Base-by-base conservation (phyloP, 179 eudicot genomes). In the Gypsophila paniculata region DNA sequence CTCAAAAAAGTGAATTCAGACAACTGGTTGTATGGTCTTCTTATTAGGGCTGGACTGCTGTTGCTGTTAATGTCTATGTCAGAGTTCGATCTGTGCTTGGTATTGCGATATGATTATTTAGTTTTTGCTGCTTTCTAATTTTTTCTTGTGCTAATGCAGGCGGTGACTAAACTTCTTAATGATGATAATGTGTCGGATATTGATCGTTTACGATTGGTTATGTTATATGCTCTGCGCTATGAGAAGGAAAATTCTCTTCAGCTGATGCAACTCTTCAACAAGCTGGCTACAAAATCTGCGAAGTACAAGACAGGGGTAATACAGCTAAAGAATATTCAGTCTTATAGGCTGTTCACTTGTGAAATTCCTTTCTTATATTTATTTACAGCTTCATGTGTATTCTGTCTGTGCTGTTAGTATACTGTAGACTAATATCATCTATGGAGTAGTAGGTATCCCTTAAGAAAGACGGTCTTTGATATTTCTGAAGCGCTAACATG, bases 251-350 rank as follows among this genome's bases (percentile, higher is more conserved):
- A 91, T 72, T 96, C 97, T 25, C 87, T 91, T 75, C 91, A 89
- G 79, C 75, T 91, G 75, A 91, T 91, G 97, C 97, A 91, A 81
- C 85, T 91, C 70, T 88, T 91, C 79, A 91, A 91, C 75, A 91
- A 88, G 82, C 80, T 91, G 81, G 87, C 97, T 49, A 79, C 97
- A n/a, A 83, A 83, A 58, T 88, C 93, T 79, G 86, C 97, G 14
- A 90, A 88, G 81, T 90, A 91, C 81, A 91, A 91, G 85, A 85
- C 93, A 71, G 96, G 97, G 93, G 97, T 91, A 86, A 86, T 79
- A 70, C 36, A 81, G 69, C 72, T 66, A 17, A 62, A 61, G 23
- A 68, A 58, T 44, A 8, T 49, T 58, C 32, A 64, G 10, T 39
- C n/a, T n/a, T n/a, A n/a, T n/a, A n/a, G 54, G 26, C 25, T 64